These are phyloP conservation scores for Penicillium roqueforti DNA, from an alignment of 495 filamentous ascomycete species.

Conservation along the genomic window DNA sequence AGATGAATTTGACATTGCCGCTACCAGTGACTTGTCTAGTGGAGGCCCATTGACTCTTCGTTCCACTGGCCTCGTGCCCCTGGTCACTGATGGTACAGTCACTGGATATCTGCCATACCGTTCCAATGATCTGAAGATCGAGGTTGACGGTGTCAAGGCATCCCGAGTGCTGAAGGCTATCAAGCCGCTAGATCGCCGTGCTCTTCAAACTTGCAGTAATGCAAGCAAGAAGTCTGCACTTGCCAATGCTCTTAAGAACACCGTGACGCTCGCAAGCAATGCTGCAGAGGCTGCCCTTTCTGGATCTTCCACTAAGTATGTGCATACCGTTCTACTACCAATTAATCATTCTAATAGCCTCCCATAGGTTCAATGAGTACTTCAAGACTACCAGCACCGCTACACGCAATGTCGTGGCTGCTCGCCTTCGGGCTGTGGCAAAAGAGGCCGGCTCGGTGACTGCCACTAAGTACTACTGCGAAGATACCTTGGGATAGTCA, in stretches of 20 bases:
- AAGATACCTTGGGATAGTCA: conserved; percentile 41
- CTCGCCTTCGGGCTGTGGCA: conserved; percentile 48
- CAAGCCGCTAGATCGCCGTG: conserved; percentile 47
- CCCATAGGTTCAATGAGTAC: conserved; percentile 46
- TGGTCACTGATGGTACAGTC: conserved; percentile 33
- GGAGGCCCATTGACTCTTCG: conserved; percentile 48
- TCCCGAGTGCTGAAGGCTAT: conserved; percentile 43
- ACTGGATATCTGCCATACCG: conserved; percentile 22
- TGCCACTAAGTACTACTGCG: conserved; percentile 50
- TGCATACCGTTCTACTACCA: background rate
- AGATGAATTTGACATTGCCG: conserved; percentile 54
- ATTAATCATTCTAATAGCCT: background rate
- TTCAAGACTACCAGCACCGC: conserved; percentile 53
- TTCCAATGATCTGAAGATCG: conserved; percentile 25
- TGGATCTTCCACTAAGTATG: conserved; percentile 42
- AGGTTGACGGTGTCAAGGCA: conserved; percentile 49
- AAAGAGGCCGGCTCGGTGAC: conserved; percentile 44
- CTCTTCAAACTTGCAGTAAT: conserved; percentile 47
- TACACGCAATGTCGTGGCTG: conserved; percentile 46
- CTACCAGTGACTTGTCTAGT: conserved; percentile 50
- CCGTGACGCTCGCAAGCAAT: conserved; percentile 46
- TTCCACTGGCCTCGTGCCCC: conserved; percentile 48
- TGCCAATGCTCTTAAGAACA: conserved; percentile 46
- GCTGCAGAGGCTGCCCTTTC: conserved; percentile 50
- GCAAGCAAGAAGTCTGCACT: conserved; percentile 38